A percentile compares a stretch with the other conserved stretches of the same genome.
Conservation (phyloP, 352 stramenopile genomes). For the Pythium plurisporium region DNA sequence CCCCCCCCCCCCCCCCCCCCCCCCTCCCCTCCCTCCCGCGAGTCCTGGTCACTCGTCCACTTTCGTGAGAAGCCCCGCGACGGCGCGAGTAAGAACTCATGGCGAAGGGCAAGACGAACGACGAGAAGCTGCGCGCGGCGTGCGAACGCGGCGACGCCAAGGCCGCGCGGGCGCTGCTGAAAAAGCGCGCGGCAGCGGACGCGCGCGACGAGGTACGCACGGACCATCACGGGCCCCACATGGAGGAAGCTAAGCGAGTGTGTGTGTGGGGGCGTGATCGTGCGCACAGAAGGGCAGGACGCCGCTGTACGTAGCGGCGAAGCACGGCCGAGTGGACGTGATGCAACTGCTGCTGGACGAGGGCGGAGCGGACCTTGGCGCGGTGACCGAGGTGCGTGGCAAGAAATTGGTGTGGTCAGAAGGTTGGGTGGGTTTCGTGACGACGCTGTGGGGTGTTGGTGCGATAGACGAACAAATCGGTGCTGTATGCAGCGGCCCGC, state of each 20-base stretch:
- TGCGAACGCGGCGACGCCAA: neutral
- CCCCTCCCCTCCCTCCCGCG: no score
- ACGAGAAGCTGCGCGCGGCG: neutral
- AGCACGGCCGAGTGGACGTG: neutral
- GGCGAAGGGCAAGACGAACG: neutral
- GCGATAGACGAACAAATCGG: no score
- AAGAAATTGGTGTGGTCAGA: no score
- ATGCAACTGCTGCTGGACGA: neutral
- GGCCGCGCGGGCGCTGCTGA: neutral
- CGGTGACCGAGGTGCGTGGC: no score
- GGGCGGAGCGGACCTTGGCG: no score
- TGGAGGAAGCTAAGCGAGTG: neutral
- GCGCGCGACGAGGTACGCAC: neutral
- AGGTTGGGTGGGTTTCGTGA: no score
- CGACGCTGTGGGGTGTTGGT: neutral
- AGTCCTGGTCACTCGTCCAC: no score
- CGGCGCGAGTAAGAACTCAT: slow-evolving; percentile 7
- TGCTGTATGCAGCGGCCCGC: no score
- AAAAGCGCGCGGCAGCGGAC: neutral
- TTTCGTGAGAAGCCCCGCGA: slow-evolving; percentile 81
- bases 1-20: no score
- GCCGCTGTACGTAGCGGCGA: neutral
- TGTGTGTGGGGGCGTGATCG: neutral
- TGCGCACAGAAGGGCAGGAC: neutral
- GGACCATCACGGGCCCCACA: no score